Evolutionary conservation across 805 yeast genomes (phyloP).

Genomic region (Wickerhamiella slavikovae): DNA sequence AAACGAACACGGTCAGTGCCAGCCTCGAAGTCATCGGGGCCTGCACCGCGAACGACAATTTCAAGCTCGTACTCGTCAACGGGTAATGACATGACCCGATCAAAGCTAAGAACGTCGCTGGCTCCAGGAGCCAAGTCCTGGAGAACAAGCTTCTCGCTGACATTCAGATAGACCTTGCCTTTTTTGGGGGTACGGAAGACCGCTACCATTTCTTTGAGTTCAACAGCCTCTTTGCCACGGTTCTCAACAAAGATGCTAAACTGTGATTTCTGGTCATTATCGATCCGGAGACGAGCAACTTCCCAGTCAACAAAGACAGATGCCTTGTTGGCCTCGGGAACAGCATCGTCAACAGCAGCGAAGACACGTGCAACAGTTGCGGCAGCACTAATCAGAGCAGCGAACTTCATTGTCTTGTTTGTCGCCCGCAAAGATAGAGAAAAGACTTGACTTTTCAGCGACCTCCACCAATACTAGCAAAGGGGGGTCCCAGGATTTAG

Average conservation of each 20-base stretch:
- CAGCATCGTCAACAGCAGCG: too few relatives aligned
- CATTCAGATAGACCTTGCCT: conserved; percentile 33
- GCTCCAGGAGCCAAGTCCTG: conserved; percentile 30
- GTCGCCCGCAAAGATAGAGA: neutral
- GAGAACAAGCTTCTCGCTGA: conserved; percentile 42
- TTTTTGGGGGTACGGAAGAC: conserved; percentile 5
- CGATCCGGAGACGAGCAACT: too few relatives aligned
- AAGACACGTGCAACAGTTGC: too few relatives aligned
- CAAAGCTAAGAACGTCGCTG: conserved; percentile 20
- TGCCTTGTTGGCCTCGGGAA: too few relatives aligned
- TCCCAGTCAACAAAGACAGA: too few relatives aligned
- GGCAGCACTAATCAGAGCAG: neutral
- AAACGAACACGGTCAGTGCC: conserved; percentile 16
- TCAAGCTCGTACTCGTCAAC: conserved; percentile 31
- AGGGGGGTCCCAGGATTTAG: too few relatives aligned
- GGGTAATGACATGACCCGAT: conserved; percentile 8
- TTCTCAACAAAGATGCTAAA: too few relatives aligned
- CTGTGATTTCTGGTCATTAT: too few relatives aligned
- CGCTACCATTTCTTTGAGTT: conserved; percentile 11
- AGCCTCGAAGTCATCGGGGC: conserved; percentile 8
- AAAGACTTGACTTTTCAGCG: too few relatives aligned
- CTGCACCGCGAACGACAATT: conserved; percentile 8
- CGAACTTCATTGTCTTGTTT: neutral
- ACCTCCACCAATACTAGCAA: too few relatives aligned
- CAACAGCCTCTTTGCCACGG: conserved; percentile 10